Evolutionary conservation across 2,329 filamentous ascomycete genomes (phyloP).

Genomic region (Chaetomiaceae sp.): DNA sequence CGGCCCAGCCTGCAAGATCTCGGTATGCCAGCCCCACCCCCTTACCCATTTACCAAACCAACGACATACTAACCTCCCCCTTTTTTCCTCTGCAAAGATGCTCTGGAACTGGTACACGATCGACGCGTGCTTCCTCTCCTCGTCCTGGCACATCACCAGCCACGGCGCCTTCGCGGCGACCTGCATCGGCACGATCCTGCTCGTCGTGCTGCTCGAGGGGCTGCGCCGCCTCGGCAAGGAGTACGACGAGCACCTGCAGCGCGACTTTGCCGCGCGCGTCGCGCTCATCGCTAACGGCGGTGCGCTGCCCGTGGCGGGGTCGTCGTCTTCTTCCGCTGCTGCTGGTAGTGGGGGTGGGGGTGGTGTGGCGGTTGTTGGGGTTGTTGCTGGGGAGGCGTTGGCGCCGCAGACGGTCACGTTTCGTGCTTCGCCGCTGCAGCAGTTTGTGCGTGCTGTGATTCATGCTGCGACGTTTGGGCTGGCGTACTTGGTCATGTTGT

Average conservation of each 20-base stretch:
- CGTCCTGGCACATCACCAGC: conserved; percentile 37
- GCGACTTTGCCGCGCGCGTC: conserved; percentile 35
- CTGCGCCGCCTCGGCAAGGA: conserved; percentile 39
- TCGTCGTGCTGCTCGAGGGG: conserved; percentile 38
- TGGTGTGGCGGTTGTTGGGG: neutral
- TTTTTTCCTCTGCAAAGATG: conserved; percentile 33
- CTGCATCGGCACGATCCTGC: conserved; percentile 40
- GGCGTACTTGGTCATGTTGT: conserved; percentile 42
- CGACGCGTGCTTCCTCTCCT: conserved; percentile 39
- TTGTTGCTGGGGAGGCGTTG: conserved; percentile 1
- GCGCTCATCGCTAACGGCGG: conserved; percentile 24
- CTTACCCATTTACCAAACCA: neutral
- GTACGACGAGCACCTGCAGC: conserved; percentile 38
- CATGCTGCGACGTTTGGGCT: conserved; percentile 39
- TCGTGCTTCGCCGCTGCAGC: conserved; percentile 38
- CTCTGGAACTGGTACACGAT: conserved; percentile 42
- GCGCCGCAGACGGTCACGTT: conserved; percentile 30
- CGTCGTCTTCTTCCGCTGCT: conserved; percentile 9
- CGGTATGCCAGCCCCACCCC: conserved; percentile 12
- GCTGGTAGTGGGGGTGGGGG: neutral
- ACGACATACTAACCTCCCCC: neutral
- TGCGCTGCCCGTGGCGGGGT: conserved; percentile 7
- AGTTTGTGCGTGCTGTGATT: conserved; percentile 36
- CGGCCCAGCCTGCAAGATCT: conserved; percentile 22
- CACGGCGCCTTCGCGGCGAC: conserved; percentile 40